These are phyloP conservation scores for Phytophthora cactorum DNA, from an alignment of 352 stramenopile species.

Conservation along the genomic window DNA sequence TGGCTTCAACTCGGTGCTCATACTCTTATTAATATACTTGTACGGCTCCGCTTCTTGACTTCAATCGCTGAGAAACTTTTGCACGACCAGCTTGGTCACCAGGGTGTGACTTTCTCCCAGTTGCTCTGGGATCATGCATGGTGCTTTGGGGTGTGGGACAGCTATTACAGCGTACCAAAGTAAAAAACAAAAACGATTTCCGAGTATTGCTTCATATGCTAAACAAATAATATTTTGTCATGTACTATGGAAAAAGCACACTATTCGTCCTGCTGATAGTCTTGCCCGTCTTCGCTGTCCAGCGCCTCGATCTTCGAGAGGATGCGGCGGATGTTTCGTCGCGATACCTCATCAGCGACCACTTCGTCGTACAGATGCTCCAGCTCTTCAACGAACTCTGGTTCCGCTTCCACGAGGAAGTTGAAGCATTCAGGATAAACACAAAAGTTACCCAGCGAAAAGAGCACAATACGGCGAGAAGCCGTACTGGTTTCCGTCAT, in stretches of 20 bases:
- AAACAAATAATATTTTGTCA: too few species aligned
- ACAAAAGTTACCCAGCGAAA: slow-evolving; percentile 92
- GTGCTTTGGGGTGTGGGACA: too few species aligned
- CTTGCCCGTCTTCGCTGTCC: slow-evolving; percentile 3
- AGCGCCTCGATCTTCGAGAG: slow-evolving; percentile 62
- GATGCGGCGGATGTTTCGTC: slow-evolving; percentile 77
- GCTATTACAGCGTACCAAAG: too few species aligned
- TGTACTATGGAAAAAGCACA: neutral
- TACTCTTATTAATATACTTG: too few species aligned
- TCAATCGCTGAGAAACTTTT: too few species aligned
- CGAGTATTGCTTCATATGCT: too few species aligned
- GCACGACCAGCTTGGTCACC: too few species aligned
- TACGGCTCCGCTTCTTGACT: too few species aligned
- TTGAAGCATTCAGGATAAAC: slow-evolving; percentile 76
- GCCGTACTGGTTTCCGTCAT: slow-evolving; percentile 63
- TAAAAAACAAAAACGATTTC: too few species aligned
- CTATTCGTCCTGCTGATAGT: neutral
- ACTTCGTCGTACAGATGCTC: slow-evolving; percentile 69
- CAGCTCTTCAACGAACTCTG: slow-evolving; percentile 49
- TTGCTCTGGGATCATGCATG: too few species aligned
- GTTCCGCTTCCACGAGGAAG: slow-evolving; percentile 48
- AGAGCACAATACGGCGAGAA: slow-evolving; percentile 88
- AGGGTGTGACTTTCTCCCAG: too few species aligned
- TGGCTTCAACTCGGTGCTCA: too few species aligned
- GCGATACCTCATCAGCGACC: slow-evolving; percentile 65